Evolutionary conservation across 495 filamentous ascomycete genomes (phyloP), one percentile per base, ranked within the genome.

Genomic region (Penicillium pulvis): DNA sequence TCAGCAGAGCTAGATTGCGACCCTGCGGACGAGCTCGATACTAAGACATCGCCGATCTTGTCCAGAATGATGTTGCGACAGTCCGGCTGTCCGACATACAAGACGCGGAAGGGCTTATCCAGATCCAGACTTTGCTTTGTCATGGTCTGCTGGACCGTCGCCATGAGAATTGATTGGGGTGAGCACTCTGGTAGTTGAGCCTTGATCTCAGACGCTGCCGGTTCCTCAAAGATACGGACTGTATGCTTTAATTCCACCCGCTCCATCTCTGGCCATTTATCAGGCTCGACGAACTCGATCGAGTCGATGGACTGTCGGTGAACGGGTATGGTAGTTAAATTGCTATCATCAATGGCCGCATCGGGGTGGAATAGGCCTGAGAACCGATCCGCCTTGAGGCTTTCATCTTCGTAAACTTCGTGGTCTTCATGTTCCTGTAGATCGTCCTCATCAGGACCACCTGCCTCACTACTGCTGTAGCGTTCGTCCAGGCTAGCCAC

Each of bases 81-180:
- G 6, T 80, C 81, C 0, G 84, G 65, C 51, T 81, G 82, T 16
- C 89, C 89, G 26, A 89, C 73, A 56, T 90, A 92, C 4, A 92
- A 75, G 24, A 92, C 78, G 30, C 87, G 81, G 51, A 90, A 86
- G 6, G 89, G 86, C 59, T 86, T 86, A 20, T 85, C 76, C 36
- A 85, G 81, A 42, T 81, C 80, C 14, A 92, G 79, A 35, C 80
- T 79, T 39, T 81, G 74, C 50, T 82, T 85, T 41, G 83, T 85
- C 87, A 92, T 90, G 35, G 83, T 90, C 68, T 90, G 88, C 53
- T 87, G 82, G 23, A 91, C 79, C 1, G 86, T 86, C 45, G 79
- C 81, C 58, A 80, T 79, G 20, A 80, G 66, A 2, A 75, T 64
- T 6, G 69, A 70, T 41, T 72, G 63, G 28, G 67, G 42, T 19